Percentiles rank a stretch among this genome's conserved stretches.
phyloP scores from a whole-genome alignment of 2,329 filamentous ascomycete species.

The Pezicula neosporulosa region DNA sequence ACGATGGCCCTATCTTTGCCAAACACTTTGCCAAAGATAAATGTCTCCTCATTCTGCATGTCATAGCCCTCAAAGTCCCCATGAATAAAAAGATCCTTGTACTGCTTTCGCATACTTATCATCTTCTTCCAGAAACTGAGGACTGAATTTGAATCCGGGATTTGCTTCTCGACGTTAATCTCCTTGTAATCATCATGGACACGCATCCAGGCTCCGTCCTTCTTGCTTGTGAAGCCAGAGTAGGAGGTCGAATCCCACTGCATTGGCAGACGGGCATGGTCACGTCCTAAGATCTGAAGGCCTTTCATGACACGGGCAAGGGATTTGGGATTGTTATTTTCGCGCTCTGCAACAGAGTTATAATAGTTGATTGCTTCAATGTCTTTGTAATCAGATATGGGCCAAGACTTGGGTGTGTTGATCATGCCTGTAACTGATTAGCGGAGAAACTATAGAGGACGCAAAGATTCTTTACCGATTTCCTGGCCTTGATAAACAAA shows the following conservation, averaged over 20 bases:
- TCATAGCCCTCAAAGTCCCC: constrained; percentile 54
- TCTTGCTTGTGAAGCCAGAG: constrained; percentile 57
- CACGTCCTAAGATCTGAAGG: constrained; percentile 57
- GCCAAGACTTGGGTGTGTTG: constrained; percentile 52
- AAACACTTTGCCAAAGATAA: constrained; percentile 40
- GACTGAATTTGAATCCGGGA: constrained; percentile 14
- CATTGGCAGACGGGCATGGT: constrained; percentile 66
- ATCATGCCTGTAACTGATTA: constrained; percentile 34
- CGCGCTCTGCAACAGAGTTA: constrained; percentile 36
- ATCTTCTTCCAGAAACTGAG: constrained; percentile 28
- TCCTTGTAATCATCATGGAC: constrained; percentile 48
- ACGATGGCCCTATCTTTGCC: constrained; percentile 33
- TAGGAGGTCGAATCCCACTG: constrained; percentile 56
- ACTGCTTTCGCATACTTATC: constrained; percentile 35
- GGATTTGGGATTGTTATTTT: constrained; percentile 31
- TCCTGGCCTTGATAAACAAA: constrained; percentile 61
- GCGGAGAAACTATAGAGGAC: background rate
- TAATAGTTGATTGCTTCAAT: constrained; percentile 48
- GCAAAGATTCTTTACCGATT: constrained; percentile 34
- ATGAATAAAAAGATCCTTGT: constrained; percentile 57
- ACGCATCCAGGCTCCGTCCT: constrained; percentile 56
- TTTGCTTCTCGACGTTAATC: constrained; percentile 56
- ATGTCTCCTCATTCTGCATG: constrained; percentile 39
- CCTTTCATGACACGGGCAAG: constrained; percentile 45
- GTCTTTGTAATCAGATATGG: constrained; percentile 45